phyloP scores from a whole-genome alignment of 139 green algal species.

The Chlamydomonas sp. region DNA sequence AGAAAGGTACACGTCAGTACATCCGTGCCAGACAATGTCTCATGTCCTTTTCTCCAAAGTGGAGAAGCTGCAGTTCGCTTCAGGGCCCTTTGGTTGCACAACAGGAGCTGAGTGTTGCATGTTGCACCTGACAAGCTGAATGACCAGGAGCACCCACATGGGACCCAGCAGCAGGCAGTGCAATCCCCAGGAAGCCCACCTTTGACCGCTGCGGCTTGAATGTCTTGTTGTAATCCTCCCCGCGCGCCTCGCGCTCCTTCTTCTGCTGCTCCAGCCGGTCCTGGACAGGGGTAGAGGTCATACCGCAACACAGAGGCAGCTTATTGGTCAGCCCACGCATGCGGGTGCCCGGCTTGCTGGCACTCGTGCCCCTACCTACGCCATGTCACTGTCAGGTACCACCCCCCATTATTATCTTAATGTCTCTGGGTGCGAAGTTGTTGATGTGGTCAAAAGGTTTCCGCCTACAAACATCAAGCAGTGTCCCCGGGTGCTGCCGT shows the following conservation, averaged over 20 bases:
- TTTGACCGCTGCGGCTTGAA: constrained; percentile 92
- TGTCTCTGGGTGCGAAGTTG: too few relatives aligned
- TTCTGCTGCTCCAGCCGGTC: constrained; percentile 67
- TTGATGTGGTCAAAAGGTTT: too few relatives aligned
- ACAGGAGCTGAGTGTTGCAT: not conserved
- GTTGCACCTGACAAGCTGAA: not conserved
- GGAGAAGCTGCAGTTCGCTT: too few relatives aligned
- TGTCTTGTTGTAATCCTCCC: constrained; percentile 65
- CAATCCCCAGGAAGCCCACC: not conserved
- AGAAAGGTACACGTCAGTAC: not conserved
- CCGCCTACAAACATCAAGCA: too few relatives aligned
- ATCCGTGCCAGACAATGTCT: not conserved
- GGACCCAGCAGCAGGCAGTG: not conserved
- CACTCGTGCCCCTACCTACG: too few relatives aligned
- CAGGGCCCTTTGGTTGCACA: too few relatives aligned
- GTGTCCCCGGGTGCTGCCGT: not conserved
- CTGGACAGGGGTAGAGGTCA: not conserved
- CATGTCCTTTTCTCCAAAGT: too few relatives aligned
- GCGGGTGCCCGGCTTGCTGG: too few relatives aligned
- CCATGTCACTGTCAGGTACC: too few relatives aligned
- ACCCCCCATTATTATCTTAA: too few relatives aligned
- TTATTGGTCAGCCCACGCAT: too few relatives aligned
- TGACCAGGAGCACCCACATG: not conserved
- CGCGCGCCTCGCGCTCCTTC: constrained; percentile 53
- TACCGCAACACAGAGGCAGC: not conserved